Evolutionary conservation across 2,329 filamentous ascomycete species (phyloP).

Genomic region (Fusarium chaquense): DNA sequence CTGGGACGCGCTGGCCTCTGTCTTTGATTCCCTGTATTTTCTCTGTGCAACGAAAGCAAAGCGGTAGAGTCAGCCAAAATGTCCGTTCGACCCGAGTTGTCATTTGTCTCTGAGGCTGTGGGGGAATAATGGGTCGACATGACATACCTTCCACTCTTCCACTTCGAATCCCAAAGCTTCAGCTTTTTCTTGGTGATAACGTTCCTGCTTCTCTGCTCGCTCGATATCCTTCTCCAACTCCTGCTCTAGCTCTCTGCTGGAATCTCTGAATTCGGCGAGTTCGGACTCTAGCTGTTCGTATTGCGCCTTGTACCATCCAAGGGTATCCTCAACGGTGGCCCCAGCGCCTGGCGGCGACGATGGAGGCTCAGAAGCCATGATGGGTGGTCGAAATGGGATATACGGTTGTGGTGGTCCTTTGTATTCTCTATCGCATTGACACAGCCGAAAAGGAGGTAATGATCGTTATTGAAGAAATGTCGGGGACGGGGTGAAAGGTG

Average conservation of each 20-base stretch:
- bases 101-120: not conserved
- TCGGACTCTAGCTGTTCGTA: slow-evolving; percentile 94
- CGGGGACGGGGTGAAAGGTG: slow-evolving; percentile 9
- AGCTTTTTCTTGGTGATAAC: slow-evolving; percentile 85
- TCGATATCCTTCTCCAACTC: slow-evolving; percentile 98
- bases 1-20: slow-evolving; percentile 86
- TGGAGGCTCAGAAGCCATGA: slow-evolving; percentile 68
- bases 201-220: slow-evolving; percentile 92
- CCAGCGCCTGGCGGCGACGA: slow-evolving; percentile 71
- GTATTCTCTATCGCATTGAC: slow-evolving; percentile 33
- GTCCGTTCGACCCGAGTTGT: not conserved
- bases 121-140: slow-evolving; percentile 49
- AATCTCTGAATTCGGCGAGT: slow-evolving; percentile 92
- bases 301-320: slow-evolving; percentile 95
- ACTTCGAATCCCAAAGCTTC: slow-evolving; percentile 89
- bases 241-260: slow-evolving; percentile 91
- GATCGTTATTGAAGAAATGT: slow-evolving; percentile 24
- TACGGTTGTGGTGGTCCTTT: slow-evolving; percentile 19
- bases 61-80: slow-evolving; percentile 22
- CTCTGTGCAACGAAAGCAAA: slow-evolving; percentile 64
- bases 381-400: slow-evolving; percentile 33
- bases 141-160: slow-evolving; percentile 94
- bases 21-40: slow-evolving; percentile 96
- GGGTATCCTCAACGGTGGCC: slow-evolving; percentile 75
- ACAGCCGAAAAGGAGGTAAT: slow-evolving; percentile 21